Evolutionary conservation across 768 basidiomycete genomes (phyloP), one percentile per base, ranked within the genome.

Genomic region (Leccinum rimulosum): DNA sequence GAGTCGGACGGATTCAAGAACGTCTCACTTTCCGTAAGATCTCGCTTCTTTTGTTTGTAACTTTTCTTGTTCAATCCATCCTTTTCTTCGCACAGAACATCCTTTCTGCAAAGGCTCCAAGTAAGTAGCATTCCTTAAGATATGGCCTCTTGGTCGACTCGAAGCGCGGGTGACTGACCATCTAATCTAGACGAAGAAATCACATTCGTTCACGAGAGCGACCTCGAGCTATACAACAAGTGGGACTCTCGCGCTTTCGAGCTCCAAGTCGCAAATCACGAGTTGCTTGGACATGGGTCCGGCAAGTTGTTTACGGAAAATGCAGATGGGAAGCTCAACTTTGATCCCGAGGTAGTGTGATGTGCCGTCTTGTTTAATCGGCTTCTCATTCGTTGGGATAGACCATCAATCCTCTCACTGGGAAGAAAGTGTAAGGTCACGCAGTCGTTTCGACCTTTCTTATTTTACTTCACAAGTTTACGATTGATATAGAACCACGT

Each of bases 231-330:
- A 14, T 93, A 89, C 74, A 86, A 88, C 65, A 76, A 80, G 36
- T 94, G 90, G 91, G 88, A 93, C 60, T 82, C 78, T 36, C 80
- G 82, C 17, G 84, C 91, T 0, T 94, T 94, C 65, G 92, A 94
- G 64, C 77, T 95, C 0, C 93, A 94, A 66, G 93, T 95, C 19
- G 93, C 93, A 11, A 93, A 91, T 68, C 93, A 95, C 70, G 93
- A 95, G 65, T 76, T 95, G 1, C 82, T 94, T 14, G 93, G 93
- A 0, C 91, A 95, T 62, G 92, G 91, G 11, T 87, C 87, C 3
- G 93, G 93, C 17, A 92, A 93, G 68, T 75, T 92, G 1, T 90
- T 94, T 69, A 84, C 87, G 66, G 91, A 95, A 73, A 78, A 81
- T 58, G 77, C 81, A 2, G 83, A 92, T 67, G 93, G 93, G 9